phyloP scores from a whole-genome alignment of 169 alveolate genomes.

The Plasmodium gaboni region DNA sequence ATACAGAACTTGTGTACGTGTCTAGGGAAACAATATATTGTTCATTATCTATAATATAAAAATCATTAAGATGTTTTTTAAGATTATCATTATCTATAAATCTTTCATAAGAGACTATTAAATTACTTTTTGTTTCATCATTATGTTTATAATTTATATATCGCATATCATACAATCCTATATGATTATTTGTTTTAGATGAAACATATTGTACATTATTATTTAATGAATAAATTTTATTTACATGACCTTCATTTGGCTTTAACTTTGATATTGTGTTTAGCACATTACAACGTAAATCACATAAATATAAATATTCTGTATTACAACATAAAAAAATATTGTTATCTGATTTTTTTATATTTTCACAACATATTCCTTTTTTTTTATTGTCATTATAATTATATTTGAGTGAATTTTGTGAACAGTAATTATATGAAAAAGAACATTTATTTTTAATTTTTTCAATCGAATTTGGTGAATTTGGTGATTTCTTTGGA shows the following conservation, averaged over 20 bases:
- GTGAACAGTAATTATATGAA: slow-evolving; percentile 69
- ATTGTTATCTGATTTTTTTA: slow-evolving; percentile 65
- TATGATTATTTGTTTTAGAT: slow-evolving; percentile 76
- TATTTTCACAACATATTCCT: slow-evolving; percentile 74
- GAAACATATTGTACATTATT: slow-evolving; percentile 77
- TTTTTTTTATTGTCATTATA: slow-evolving; percentile 74
- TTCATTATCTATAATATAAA: slow-evolving; percentile 75
- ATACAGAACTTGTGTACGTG: slow-evolving; percentile 68
- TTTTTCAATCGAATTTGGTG: slow-evolving; percentile 27
- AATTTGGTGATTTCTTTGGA: slow-evolving; percentile 26
- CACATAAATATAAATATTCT: slow-evolving; percentile 69
- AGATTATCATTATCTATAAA: slow-evolving; percentile 74
- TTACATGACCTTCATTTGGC: slow-evolving; percentile 72
- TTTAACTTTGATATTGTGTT: slow-evolving; percentile 77
- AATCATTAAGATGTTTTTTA: slow-evolving; percentile 74
- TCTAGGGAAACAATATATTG: slow-evolving; percentile 73
- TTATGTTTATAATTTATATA: slow-evolving; percentile 46
- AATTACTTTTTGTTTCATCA: slow-evolving; percentile 56
- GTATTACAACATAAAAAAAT: slow-evolving; percentile 72
- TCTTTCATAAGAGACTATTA: slow-evolving; percentile 57
- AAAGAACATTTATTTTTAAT: slow-evolving; percentile 46
- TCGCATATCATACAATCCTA: slow-evolving; percentile 75
- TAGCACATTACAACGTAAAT: slow-evolving; percentile 65
- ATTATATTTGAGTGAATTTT: slow-evolving; percentile 71
- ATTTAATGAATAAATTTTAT: slow-evolving; percentile 68